These are phyloP conservation scores for Alternaria sp. DNA, from an alignment of 2,329 filamentous ascomycete genomes.

Conservation along the genomic window DNA sequence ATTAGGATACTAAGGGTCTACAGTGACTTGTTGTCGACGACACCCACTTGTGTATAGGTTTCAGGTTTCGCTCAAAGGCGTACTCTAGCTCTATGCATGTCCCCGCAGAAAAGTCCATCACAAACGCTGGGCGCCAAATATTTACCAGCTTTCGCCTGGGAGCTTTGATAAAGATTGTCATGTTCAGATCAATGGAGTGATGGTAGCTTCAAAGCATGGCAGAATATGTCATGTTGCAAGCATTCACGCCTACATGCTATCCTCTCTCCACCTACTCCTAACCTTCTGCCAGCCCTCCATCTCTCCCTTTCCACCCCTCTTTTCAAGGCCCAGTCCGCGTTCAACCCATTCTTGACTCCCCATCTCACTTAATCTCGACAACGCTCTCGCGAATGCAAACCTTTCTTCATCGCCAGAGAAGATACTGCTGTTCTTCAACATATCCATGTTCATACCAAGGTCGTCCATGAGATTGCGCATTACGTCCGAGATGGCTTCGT, in stretches of 20 bases:
- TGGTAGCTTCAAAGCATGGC: not conserved
- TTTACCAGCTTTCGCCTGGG: not conserved
- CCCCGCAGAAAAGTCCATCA: not conserved
- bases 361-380: slow-evolving; percentile 89
- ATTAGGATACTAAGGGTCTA: not conserved
- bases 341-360: slow-evolving; percentile 95
- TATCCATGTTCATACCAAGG: slow-evolving; percentile 80
- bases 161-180: not conserved
- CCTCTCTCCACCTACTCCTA: slow-evolving; percentile 68
- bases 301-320: slow-evolving; percentile 68
- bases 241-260: slow-evolving; percentile 31
- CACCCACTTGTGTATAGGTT: not conserved
- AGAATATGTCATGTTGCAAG: not conserved
- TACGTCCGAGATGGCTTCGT: slow-evolving; percentile 65
- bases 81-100: not conserved
- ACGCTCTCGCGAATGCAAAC: slow-evolving; percentile 90
- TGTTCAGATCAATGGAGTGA: not conserved
- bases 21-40: not conserved
- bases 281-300: slow-evolving; percentile 70
- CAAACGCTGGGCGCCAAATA: not conserved
- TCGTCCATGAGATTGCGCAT: slow-evolving; percentile 88
- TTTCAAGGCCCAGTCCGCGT: slow-evolving; percentile 70
- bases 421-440: slow-evolving; percentile 82
- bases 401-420: slow-evolving; percentile 96
- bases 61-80: not conserved